A percentile compares a stretch with the other conserved stretches of the same genome.
Evolutionary conservation across 179 eudicot species (phyloP).

Genomic region (Gypsophila paniculata): DNA sequence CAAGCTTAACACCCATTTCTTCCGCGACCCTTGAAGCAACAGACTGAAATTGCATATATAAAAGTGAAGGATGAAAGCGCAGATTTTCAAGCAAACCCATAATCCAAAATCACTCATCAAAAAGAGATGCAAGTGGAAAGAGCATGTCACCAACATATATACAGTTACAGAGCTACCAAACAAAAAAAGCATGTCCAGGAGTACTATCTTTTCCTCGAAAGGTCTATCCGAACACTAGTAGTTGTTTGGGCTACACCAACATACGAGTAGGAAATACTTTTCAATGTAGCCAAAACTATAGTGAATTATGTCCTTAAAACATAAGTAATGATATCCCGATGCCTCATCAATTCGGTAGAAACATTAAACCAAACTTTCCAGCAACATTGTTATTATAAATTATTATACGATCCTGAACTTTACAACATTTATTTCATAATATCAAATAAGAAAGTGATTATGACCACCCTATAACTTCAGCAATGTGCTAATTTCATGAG

Average conservation of each 20-base stretch:
- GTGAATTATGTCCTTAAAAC: not conserved
- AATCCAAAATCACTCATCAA: not conserved
- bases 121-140: not conserved
- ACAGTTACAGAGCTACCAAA: not conserved
- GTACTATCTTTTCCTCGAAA: not conserved
- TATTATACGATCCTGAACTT: too few species aligned
- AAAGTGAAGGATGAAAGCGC: slow-evolving; percentile 18
- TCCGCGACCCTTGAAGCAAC: slow-evolving; percentile 95
- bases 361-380: not conserved
- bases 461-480: not conserved
- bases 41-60: slow-evolving; percentile 40
- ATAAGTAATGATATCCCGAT: not conserved
- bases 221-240: not conserved
- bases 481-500: not conserved
- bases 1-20: slow-evolving; percentile 91
- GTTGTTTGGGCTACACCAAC: not conserved
- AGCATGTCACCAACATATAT: slow-evolving; percentile 4
- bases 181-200: not conserved
- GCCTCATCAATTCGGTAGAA: not conserved
- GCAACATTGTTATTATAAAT: too few species aligned
- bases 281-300: not conserved
- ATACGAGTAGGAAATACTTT: not conserved
- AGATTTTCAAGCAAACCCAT: not conserved
- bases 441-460: not conserved
- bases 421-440: too few species aligned